phyloP scores from a whole-genome alignment of 257 asterid genomes.

The Scutellaria minor region DNA sequence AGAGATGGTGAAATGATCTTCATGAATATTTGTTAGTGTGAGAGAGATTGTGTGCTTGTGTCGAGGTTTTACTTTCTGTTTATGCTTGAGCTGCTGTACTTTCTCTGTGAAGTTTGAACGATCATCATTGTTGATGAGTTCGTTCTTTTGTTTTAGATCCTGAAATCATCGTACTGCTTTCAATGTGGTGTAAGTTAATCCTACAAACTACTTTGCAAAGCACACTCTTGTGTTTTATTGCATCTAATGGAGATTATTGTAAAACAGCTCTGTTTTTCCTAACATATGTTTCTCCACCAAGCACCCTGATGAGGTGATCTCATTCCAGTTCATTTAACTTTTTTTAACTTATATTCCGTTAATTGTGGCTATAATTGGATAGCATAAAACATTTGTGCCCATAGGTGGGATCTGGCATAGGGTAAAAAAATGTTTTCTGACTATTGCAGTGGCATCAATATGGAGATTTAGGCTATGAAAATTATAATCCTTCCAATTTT shows the following conservation, averaged over 20 bases:
- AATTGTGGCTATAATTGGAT: background rate
- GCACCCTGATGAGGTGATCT: background rate
- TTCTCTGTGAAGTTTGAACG: conserved; percentile 44
- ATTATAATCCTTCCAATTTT: background rate
- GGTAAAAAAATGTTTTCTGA: background rate
- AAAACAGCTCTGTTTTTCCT: background rate
- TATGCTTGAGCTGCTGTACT: conserved; percentile 42
- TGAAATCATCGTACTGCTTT: conserved; percentile 32
- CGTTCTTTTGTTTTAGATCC: conserved; percentile 41
- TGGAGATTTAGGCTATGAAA: background rate
- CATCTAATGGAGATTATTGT: conserved; percentile 33
- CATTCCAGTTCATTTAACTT: background rate
- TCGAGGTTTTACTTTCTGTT: conserved; percentile 36
- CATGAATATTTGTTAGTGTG: conserved; percentile 34
- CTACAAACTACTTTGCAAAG: conserved; percentile 33
- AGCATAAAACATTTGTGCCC: background rate
- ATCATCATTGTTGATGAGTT: conserved; percentile 42
- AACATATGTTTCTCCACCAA: background rate
- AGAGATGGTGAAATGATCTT: conserved; percentile 32
- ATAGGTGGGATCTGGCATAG: background rate
- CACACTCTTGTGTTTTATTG: conserved; percentile 30
- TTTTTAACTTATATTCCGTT: background rate
- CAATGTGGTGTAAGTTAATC: conserved; percentile 31
- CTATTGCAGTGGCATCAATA: background rate
- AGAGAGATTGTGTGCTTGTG: conserved; percentile 40